Percentiles rank a stretch among this genome's conserved stretches.
These are phyloP conservation scores for Dendrobium nobile DNA, from an alignment of 106 monocot species.

Conservation along the genomic window DNA sequence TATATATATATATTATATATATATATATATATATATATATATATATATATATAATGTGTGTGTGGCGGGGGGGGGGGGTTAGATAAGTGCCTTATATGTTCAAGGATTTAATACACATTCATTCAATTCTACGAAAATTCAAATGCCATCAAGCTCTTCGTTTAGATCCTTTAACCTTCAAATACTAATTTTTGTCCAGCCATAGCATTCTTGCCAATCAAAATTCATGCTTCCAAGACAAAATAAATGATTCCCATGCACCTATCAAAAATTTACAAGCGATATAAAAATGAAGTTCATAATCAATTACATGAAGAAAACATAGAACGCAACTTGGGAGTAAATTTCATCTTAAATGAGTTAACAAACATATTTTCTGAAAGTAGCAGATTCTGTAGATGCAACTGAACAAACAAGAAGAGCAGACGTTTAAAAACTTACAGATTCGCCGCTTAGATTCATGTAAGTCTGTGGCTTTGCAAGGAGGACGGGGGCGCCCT, in stretches of 20 bases:
- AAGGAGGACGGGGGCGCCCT: slow-evolving; percentile 61
- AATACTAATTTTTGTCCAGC: too few relatives aligned
- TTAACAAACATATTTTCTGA: neutral
- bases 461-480: slow-evolving; percentile 99
- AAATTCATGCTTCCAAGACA: neutral
- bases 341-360: neutral
- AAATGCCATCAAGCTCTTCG: too few relatives aligned
- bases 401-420: neutral
- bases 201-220: neutral
- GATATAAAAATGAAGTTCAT: neutral
- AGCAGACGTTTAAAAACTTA: slow-evolving; percentile 23
- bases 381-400: neutral
- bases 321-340: neutral
- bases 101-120: too few relatives aligned
- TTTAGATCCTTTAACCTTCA: too few relatives aligned
- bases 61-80: too few relatives aligned
- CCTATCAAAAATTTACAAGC: neutral
- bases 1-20: too few relatives aligned
- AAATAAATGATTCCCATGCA: neutral
- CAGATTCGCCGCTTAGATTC: slow-evolving; percentile 97
- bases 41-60: too few relatives aligned
- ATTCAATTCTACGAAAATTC: too few relatives aligned
- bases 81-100: too few relatives aligned
- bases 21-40: too few relatives aligned
- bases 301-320: neutral